A percentile compares a stretch with the other conserved stretches of the same genome.
Evolutionary conservation across 768 basidiomycete species (phyloP).

Genomic region (Mycena rebaudengoi): DNA sequence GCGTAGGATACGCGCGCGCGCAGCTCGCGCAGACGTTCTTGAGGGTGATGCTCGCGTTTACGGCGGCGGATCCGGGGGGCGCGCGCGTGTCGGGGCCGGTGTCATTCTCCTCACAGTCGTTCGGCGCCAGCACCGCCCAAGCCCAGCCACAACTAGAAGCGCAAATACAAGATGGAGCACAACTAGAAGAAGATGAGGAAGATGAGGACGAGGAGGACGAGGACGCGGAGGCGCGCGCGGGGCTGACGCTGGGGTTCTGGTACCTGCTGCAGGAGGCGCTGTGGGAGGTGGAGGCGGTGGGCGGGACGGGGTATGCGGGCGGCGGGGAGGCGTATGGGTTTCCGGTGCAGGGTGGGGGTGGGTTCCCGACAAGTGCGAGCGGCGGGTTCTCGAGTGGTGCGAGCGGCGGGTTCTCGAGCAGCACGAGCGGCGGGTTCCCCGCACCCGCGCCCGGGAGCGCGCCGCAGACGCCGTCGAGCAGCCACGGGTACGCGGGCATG

Average conservation of each 20-base stretch:
- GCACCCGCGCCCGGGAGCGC: no score
- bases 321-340: no score
- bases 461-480: not conserved
- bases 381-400: no score
- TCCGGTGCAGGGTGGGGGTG: no score
- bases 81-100: constrained; percentile 39
- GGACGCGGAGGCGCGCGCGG: constrained; percentile 82
- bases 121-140: no score
- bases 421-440: no score
- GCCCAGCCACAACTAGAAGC: no score
- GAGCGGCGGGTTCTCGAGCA: no score
- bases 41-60: constrained; percentile 74
- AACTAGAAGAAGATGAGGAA: constrained; percentile 85
- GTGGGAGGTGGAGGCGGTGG: no score
- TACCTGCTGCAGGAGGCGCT: constrained; percentile 89
- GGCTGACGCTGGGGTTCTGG: constrained; percentile 88
- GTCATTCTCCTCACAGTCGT: no score
- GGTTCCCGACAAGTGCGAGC: no score
- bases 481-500: not conserved
- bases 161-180: constrained; percentile 53
- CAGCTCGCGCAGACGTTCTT: constrained; percentile 74
- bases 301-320: no score
- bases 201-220: constrained; percentile 72
- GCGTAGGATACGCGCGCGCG: constrained; percentile 11
- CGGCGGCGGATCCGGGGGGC: constrained; percentile 50